A percentile compares a stretch with the other conserved stretches of the same genome.
phyloP scores from a whole-genome alignment of 139 green algal genomes.

The Coccomyxa sp. region DNA sequence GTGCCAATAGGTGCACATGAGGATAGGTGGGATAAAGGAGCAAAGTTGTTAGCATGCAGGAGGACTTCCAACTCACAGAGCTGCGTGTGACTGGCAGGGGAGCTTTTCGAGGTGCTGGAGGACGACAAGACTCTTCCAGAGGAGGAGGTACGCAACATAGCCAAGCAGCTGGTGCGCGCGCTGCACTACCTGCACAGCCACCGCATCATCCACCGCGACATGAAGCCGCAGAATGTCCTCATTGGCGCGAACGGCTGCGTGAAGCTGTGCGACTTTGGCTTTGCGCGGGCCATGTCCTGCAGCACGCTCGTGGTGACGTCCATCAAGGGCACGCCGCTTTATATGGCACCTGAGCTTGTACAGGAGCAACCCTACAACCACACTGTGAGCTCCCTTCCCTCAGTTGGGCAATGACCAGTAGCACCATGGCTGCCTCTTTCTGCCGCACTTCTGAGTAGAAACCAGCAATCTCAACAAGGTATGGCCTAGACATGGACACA shows the following conservation, averaged over 20 bases:
- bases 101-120: conserved; percentile 98
- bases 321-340: conserved; percentile 97
- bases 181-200: conserved; percentile 94
- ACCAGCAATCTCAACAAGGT: too few relatives aligned
- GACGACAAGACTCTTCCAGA: conserved; percentile 87
- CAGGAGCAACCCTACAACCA: conserved; percentile 96
- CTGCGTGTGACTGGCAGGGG: conserved; percentile 41
- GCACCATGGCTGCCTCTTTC: neutral
- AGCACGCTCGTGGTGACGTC: conserved; percentile 92
- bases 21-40: neutral
- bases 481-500: neutral
- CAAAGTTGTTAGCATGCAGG: neutral
- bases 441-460: too few relatives aligned
- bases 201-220: conserved; percentile 90
- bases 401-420: neutral
- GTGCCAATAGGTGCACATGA: neutral
- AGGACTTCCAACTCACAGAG: neutral
- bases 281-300: conserved; percentile 81
- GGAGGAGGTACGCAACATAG: conserved; percentile 74
- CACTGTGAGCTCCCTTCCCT: conserved; percentile 44
- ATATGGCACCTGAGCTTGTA: conserved; percentile 99
- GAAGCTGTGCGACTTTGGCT: conserved; percentile 93
- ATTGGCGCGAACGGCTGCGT: conserved; percentile 60
- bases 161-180: conserved; percentile 86
- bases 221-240: conserved; percentile 94